phyloP scores from a whole-genome alignment of 2,329 filamentous ascomycete species.

The Microsporum ferrugineum region DNA sequence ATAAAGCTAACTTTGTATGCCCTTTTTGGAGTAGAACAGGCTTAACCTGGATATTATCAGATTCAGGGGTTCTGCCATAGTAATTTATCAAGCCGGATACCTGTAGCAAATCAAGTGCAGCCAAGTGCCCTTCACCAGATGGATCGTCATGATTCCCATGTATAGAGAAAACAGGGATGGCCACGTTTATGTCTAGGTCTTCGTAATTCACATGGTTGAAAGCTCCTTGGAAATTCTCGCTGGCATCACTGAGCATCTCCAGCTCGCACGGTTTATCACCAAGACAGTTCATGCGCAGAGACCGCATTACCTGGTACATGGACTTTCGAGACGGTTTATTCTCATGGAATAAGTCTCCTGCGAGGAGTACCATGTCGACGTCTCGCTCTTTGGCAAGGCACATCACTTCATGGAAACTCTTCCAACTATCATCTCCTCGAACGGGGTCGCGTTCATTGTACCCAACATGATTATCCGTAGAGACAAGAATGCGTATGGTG shows the following conservation, averaged over 20 bases:
- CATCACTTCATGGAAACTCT: slow-evolving; percentile 91
- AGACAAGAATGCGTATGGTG: slow-evolving; percentile 85
- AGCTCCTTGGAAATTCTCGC: slow-evolving; percentile 76
- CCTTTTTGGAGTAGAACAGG: slow-evolving; percentile 91
- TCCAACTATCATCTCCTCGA: slow-evolving; percentile 95
- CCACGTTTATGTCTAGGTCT: slow-evolving; percentile 91
- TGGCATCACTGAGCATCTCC: slow-evolving; percentile 86
- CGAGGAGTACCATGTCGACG: slow-evolving; percentile 95
- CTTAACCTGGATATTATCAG: slow-evolving; percentile 86
- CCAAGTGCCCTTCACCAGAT: slow-evolving; percentile 86
- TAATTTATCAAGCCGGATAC: slow-evolving; percentile 90
- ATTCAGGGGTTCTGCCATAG: slow-evolving; percentile 81
- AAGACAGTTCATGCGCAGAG: slow-evolving; percentile 81
- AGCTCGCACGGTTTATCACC: slow-evolving; percentile 93
- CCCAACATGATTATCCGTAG: slow-evolving; percentile 96
- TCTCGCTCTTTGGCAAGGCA: slow-evolving; percentile 72
- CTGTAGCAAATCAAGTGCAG: slow-evolving; percentile 81
- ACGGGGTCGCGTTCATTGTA: slow-evolving; percentile 88
- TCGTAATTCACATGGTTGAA: slow-evolving; percentile 97
- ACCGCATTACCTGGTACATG: slow-evolving; percentile 96
- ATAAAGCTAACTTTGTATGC: slow-evolving; percentile 79
- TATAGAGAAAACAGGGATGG: slow-evolving; percentile 95
- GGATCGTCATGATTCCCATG: slow-evolving; percentile 98
- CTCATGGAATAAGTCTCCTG: slow-evolving; percentile 92
- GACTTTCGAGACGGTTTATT: slow-evolving; percentile 94